phyloP scores from a whole-genome alignment of 345 rosid genomes.

The Rubroshorea leprosula region DNA sequence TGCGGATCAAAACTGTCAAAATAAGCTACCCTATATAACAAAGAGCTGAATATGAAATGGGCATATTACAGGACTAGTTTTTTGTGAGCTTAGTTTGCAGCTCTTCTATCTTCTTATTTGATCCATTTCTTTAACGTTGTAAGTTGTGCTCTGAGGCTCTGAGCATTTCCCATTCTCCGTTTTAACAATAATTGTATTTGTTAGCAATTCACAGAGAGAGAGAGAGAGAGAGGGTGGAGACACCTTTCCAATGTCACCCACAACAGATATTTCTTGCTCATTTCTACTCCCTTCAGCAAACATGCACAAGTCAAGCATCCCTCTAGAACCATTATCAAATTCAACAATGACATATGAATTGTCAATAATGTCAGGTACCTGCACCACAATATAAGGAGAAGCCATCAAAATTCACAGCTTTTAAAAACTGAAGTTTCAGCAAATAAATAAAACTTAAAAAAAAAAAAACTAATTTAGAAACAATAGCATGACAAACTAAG shows the following conservation, averaged over 20 bases:
- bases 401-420: too few species aligned
- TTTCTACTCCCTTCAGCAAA: constrained; percentile 97
- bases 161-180: too few species aligned
- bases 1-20: too few species aligned
- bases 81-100: too few species aligned
- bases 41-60: neutral
- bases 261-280: constrained; percentile 87
- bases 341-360: constrained; percentile 83
- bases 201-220: neutral
- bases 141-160: too few species aligned
- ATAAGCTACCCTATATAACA: too few species aligned
- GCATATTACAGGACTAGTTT: neutral
- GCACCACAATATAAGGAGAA: constrained; percentile 10
- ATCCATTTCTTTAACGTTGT: too few species aligned
- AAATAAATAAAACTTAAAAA: neutral
- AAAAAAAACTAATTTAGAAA: too few species aligned
- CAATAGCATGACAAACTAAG: too few species aligned
- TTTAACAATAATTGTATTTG: too few species aligned
- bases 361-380: constrained; percentile 93
- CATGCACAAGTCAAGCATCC: constrained; percentile 96
- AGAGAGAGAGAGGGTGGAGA: constrained; percentile 1
- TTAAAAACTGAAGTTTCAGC: neutral
- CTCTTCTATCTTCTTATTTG: too few species aligned
- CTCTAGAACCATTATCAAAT: constrained; percentile 84
- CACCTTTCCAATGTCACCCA: constrained; percentile 77